phyloP scores from a whole-genome alignment of 768 basidiomycete species.

The Mycena kentingensis region DNA sequence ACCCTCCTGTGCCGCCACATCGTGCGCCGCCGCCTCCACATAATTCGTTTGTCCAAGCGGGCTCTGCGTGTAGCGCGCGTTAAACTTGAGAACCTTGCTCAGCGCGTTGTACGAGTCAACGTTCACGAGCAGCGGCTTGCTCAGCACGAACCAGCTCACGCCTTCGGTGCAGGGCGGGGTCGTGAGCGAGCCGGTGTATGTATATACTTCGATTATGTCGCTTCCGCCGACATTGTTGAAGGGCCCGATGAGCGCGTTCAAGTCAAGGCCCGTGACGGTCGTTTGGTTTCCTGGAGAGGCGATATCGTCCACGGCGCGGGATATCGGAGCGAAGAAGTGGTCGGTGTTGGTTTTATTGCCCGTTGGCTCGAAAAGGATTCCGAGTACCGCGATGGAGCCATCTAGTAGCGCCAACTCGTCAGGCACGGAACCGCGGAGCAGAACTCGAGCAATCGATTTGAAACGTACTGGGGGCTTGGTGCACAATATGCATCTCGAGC shows the following conservation, averaged over 20 bases:
- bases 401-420: neutral
- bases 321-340: neutral
- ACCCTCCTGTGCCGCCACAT: no score
- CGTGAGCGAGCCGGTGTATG: conserved; percentile 6
- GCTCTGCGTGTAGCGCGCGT: conserved; percentile 13
- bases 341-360: neutral
- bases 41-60: neutral
- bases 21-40: neutral
- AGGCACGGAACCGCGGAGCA: neutral
- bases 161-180: conserved; percentile 3
- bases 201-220: neutral
- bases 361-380: neutral
- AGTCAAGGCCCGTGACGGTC: neutral
- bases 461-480: neutral
- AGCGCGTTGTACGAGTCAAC: neutral
- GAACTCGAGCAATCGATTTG: no score
- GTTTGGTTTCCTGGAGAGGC: neutral
- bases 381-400: conserved; percentile 2
- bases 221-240: neutral
- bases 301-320: neutral
- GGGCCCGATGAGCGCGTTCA: neutral
- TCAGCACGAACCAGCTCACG: conserved; percentile 4
- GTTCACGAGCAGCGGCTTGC: neutral
- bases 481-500: conserved; percentile 15
- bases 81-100: conserved; percentile 5